Evolutionary conservation across 352 stramenopile species (phyloP).

Genomic region (Globisporangium sylvaticum): DNA sequence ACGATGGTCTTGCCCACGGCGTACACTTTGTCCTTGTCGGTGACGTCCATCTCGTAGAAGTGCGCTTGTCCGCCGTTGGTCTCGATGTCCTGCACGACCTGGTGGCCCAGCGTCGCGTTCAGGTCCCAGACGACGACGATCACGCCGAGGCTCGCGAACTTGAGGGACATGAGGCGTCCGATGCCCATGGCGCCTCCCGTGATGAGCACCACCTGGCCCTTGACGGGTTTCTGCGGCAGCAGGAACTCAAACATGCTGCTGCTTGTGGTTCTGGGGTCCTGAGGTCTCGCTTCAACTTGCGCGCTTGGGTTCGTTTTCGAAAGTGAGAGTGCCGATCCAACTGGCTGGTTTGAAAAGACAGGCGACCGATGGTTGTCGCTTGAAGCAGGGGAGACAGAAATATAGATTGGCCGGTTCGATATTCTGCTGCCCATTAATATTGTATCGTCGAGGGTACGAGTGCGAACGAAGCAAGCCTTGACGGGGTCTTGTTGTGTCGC

Average conservation of each 20-base stretch:
- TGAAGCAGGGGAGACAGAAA: neutral
- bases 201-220: conserved; percentile 48
- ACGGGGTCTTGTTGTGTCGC: too few relatives aligned
- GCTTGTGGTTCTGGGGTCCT: neutral
- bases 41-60: conserved; percentile 35
- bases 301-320: neutral
- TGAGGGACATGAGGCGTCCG: conserved; percentile 33
- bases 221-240: conserved; percentile 31
- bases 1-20: conserved; percentile 28
- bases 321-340: neutral
- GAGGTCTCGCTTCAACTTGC: neutral
- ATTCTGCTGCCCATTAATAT: neutral
- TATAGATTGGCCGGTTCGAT: neutral
- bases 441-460: too few relatives aligned
- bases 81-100: conserved; percentile 33
- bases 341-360: too few relatives aligned
- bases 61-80: conserved; percentile 16
- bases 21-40: conserved; percentile 29
- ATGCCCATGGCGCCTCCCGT: conserved; percentile 55
- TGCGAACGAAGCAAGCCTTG: too few relatives aligned
- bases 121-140: conserved; percentile 41
- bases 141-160: conserved; percentile 33
- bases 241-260: conserved; percentile 1
- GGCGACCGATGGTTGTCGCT: neutral
- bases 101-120: conserved; percentile 22